Evolutionary conservation across 2,329 filamentous ascomycete species (phyloP).

Genomic region (Diaporthe vaccinii): DNA sequence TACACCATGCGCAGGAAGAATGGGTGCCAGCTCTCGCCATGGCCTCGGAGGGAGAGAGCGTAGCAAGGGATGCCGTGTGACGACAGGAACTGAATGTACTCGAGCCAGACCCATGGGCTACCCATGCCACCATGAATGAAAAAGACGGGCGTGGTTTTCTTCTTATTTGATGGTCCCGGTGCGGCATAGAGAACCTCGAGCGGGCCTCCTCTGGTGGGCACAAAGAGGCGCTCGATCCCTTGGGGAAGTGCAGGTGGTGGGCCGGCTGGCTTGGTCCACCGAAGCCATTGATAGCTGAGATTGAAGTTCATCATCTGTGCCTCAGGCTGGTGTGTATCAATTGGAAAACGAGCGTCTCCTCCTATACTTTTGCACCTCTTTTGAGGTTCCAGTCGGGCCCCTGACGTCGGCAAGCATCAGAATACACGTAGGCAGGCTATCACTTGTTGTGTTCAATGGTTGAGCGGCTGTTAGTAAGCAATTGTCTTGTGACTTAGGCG

Average conservation of each 20-base stretch:
- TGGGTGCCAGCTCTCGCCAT: slow-evolving; percentile 66
- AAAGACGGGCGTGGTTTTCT: slow-evolving; percentile 56
- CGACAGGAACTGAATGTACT: slow-evolving; percentile 65
- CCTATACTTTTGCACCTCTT: background rate
- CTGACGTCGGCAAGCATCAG: background rate
- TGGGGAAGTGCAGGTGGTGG: slow-evolving; percentile 51
- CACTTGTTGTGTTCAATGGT: background rate
- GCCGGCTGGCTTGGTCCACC: slow-evolving; percentile 47
- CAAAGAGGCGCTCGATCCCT: slow-evolving; percentile 58
- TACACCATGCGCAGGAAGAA: slow-evolving; percentile 63
- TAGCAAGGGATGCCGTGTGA: slow-evolving; percentile 62
- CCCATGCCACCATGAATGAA: slow-evolving; percentile 70
- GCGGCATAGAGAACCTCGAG: slow-evolving; percentile 64
- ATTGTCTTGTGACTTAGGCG: background rate
- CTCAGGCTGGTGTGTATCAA: too few relatives aligned
- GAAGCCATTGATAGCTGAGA: slow-evolving; percentile 51
- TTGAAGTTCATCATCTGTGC: slow-evolving; percentile 44
- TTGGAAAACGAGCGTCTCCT: background rate
- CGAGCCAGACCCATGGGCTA: slow-evolving; percentile 64
- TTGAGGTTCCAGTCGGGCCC: background rate
- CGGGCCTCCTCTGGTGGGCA: slow-evolving; percentile 58
- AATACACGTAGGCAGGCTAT: background rate
- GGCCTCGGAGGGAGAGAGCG: slow-evolving; percentile 65
- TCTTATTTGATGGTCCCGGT: slow-evolving; percentile 44
- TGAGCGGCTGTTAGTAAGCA: slow-evolving; percentile 1